phyloP scores from a whole-genome alignment of 805 yeast species.

The Metschnikowia henanensis region DNA sequence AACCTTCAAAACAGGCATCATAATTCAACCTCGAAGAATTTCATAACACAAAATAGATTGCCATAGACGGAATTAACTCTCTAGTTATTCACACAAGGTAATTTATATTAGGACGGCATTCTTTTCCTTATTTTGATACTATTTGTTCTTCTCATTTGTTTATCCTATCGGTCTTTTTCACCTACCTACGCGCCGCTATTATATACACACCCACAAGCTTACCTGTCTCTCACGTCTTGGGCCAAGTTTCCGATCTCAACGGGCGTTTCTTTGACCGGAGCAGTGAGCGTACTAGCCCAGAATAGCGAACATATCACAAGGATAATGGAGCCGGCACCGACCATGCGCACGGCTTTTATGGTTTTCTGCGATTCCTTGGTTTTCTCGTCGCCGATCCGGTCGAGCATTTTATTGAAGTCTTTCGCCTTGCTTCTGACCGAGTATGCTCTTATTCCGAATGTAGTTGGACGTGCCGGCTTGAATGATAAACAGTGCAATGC shows the following conservation, averaged over 20 bases:
- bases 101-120: no score
- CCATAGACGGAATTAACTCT: no score
- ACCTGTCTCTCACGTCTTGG: conserved; percentile 15
- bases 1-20: no score
- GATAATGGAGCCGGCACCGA: conserved; percentile 19
- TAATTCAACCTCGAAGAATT: no score
- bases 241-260: conserved; percentile 14
- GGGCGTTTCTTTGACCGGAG: conserved; percentile 15
- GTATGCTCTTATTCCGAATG: not conserved
- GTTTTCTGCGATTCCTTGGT: conserved; percentile 30
- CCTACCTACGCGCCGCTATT: no score
- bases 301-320: conserved; percentile 18
- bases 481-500: no score
- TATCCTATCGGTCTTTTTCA: no score
- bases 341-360: conserved; percentile 23
- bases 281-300: conserved; percentile 19
- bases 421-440: conserved; percentile 16
- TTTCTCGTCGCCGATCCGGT: conserved; percentile 35
- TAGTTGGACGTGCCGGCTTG: not conserved
- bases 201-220: no score
- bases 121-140: no score
- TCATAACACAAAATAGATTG: no score
- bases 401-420: conserved; percentile 24
- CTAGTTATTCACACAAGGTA: no score
- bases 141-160: no score